Evolutionary conservation across 345 rosid species (phyloP), one percentile per base, ranked within the genome.

Genomic region (Erucastrum elatum): DNA sequence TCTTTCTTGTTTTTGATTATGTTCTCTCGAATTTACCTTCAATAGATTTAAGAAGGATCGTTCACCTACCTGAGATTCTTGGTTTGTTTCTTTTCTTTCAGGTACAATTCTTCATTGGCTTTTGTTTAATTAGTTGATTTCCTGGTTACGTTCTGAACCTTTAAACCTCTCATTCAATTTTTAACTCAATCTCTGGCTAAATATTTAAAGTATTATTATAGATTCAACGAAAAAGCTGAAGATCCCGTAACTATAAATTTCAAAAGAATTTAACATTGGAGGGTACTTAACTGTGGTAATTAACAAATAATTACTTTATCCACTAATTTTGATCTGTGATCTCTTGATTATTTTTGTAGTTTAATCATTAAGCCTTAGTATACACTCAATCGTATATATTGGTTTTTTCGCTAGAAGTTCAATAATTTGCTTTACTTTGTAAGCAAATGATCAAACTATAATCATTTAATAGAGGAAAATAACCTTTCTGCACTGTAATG

Each of bases 391-490:
- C 46, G 60, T 64, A 49, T 44, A 44, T 58, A 26, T 41, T 71
- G 29, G n/a, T 8, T 5, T 62, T 55, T 66, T 46, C 62, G 33
- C 12, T 58, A 56, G 65, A 78, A 30, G 62, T 58, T 21, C 26
- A 21, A 80, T 70, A 35, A 80, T 25, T 70, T 64, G 72, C 76
- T 75, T 80, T 62, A 74, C 79, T 69, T 74, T 37, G 16, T 64
- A 68, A 74, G 3, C 66, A 68, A 79, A 68, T 53, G 11, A 80
- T 55, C 39, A 39, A 65, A 65, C 33, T 53, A 51, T n/a, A 56
- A 58, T 71, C 27, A 58, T 46, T 4, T 44, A 21, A 27, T 27
- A 65, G 51, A 65, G 34, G 17, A 71, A 33, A 41, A 71, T 44
- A 70, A 27, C 15, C 71, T 68, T 69, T 74, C 6, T 74, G 75